phyloP scores from a whole-genome alignment of 805 yeast species.

The Candida jianshihensis region DNA sequence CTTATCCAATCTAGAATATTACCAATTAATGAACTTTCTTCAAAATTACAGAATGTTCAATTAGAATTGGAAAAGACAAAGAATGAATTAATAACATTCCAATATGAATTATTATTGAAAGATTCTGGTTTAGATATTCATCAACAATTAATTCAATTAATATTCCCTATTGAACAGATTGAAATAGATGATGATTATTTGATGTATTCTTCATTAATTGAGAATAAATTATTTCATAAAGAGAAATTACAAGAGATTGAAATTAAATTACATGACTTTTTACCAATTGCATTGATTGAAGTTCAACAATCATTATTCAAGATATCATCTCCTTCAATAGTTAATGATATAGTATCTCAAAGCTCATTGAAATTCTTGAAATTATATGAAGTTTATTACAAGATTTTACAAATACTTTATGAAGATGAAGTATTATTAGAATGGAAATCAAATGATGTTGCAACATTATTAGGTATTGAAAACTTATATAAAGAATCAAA shows the following conservation, averaged over 20 bases:
- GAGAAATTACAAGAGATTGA: constrained; percentile 39
- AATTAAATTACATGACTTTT: constrained; percentile 37
- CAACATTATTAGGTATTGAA: constrained; percentile 68
- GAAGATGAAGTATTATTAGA: constrained; percentile 31
- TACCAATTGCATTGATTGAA: constrained; percentile 58
- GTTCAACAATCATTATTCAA: constrained; percentile 50
- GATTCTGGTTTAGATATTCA: constrained; percentile 52
- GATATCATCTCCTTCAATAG: constrained; percentile 56
- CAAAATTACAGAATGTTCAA: constrained; percentile 30
- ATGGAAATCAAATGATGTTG: constrained; percentile 55
- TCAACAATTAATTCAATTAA: constrained; percentile 61
- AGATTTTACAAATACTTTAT: constrained; percentile 27
- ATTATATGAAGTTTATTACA: constrained; percentile 30
- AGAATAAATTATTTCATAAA: constrained; percentile 47
- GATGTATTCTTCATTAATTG: constrained; percentile 57
- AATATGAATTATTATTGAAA: constrained; percentile 40
- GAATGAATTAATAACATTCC: constrained; percentile 34
- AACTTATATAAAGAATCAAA: constrained; percentile 17
- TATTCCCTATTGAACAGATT: constrained; percentile 49
- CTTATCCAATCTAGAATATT: constrained; percentile 47
- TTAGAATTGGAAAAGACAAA: constrained; percentile 27
- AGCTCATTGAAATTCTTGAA: constrained; percentile 43
- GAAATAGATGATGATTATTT: constrained; percentile 51
- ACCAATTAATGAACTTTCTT: constrained; percentile 30
- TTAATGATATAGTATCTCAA: constrained; percentile 44